These are phyloP conservation scores for Actinomortierella wolfii DNA, from an alignment of 371 early-diverging fungal species.

Conservation along the genomic window DNA sequence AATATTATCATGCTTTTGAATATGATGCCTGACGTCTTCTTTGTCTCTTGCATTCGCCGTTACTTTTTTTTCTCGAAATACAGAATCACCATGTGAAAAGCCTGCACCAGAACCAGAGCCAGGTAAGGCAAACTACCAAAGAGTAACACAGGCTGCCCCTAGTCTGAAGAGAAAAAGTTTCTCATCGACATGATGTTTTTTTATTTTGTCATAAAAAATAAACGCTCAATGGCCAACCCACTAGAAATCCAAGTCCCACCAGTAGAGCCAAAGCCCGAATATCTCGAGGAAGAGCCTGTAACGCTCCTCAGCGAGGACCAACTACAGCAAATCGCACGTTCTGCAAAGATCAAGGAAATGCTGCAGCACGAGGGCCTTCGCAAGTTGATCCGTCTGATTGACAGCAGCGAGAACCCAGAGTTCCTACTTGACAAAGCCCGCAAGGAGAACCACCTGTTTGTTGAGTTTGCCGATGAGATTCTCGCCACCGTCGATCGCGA, in stretches of 20 bases:
- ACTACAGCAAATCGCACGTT: conserved; percentile 22
- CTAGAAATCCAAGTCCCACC: too few species aligned
- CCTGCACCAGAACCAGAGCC: conserved; percentile 36
- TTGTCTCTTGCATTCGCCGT: background rate
- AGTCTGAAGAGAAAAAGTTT: too few species aligned
- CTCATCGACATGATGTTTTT: too few species aligned
- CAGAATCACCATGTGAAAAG: conserved; percentile 41
- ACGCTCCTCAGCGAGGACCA: conserved; percentile 27
- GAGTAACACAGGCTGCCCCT: too few species aligned
- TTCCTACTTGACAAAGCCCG: conserved; percentile 35
- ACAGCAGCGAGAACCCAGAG: conserved; percentile 45
- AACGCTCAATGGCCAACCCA: conserved; percentile 20
- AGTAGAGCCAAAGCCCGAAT: conserved; percentile 27
- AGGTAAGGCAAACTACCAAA: conserved; percentile 13
- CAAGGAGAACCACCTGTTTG: conserved; percentile 31
- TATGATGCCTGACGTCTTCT: background rate
- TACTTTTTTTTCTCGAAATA: background rate
- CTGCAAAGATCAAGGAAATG: conserved; percentile 25
- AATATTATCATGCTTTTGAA: too few species aligned
- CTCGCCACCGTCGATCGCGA: conserved; percentile 21
- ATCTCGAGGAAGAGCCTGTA: conserved; percentile 33
- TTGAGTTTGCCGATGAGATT: conserved; percentile 43
- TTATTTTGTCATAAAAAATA: conserved; percentile 6
- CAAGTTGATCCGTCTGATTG: conserved; percentile 30
- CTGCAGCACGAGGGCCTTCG: conserved; percentile 29